Conservation (phyloP, 139 green algal genomes). For the Trebouxia sp. region DNA sequence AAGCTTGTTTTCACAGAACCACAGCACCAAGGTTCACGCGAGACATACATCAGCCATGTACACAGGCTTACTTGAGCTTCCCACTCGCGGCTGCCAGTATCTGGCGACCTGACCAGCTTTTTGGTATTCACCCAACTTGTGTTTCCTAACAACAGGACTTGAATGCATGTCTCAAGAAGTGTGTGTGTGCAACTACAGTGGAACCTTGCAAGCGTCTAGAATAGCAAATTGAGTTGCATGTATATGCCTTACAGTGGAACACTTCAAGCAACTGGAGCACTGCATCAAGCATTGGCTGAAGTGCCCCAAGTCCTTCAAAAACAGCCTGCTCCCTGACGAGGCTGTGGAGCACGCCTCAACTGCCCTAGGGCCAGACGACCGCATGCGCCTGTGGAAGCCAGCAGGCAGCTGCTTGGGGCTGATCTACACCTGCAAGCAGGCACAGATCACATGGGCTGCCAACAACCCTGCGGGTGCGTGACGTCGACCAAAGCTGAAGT, state of each 20-base stretch:
- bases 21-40: not conserved
- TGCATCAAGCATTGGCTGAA: not conserved
- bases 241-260: not conserved
- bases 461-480: not conserved
- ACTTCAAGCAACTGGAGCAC: not conserved
- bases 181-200: too few relatives aligned
- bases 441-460: not conserved
- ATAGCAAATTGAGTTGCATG: too few relatives aligned
- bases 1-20: not conserved
- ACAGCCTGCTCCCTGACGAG: not conserved
- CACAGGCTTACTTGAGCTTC: not conserved
- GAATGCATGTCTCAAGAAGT: too few relatives aligned
- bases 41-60: not conserved
- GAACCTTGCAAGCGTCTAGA: too few relatives aligned
- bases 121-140: too few relatives aligned
- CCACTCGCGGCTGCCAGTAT: too few relatives aligned
- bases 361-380: not conserved
- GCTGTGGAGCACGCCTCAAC: not conserved
- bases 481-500: not conserved
- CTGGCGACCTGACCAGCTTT: too few relatives aligned
- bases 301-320: not conserved
- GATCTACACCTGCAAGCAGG: not conserved
- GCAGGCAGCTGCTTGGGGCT: not conserved
- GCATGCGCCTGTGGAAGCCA: not conserved
- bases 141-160: too few relatives aligned